Percentiles rank a stretch among this genome's conserved stretches.
Conservation (phyloP, 129 eudicot species). For the Centrapalus pauciflorus region DNA sequence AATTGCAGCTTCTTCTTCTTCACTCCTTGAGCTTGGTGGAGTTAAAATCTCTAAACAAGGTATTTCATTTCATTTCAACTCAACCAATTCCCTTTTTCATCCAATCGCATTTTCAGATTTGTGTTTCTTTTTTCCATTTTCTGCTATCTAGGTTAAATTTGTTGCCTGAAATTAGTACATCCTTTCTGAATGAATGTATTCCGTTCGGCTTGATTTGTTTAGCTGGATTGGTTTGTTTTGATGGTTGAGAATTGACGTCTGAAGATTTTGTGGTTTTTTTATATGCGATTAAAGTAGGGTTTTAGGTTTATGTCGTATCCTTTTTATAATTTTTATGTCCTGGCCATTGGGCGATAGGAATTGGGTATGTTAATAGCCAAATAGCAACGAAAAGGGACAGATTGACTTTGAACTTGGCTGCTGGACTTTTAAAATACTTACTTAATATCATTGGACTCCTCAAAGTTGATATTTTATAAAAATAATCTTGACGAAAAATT, state of each 20-base stretch:
- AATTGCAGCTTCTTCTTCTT: constrained; percentile 25
- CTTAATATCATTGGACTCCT: no score
- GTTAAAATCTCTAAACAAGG: constrained; percentile 68
- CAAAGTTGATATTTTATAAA: no score
- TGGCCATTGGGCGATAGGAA: no score
- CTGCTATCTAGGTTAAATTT: background rate
- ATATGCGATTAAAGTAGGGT: background rate
- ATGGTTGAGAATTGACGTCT: background rate
- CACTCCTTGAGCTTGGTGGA: constrained; percentile 78
- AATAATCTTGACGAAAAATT: no score
- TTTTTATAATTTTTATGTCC: no score
- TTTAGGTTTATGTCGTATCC: no score
- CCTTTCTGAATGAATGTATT: background rate
- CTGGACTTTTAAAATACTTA: no score
- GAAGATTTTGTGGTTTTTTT: background rate
- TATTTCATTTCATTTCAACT: background rate
- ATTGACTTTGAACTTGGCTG: no score
- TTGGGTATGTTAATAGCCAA: no score
- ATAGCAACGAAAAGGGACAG: no score
- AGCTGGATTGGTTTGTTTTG: background rate
- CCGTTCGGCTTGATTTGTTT: constrained; percentile 13
- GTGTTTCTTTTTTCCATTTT: background rate
- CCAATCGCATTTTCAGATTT: background rate
- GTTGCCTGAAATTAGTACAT: background rate
- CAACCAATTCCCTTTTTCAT: background rate